Evolutionary conservation across 1,284 basidiomycete genomes (phyloP).

Genomic region (Ustilago hordei): DNA sequence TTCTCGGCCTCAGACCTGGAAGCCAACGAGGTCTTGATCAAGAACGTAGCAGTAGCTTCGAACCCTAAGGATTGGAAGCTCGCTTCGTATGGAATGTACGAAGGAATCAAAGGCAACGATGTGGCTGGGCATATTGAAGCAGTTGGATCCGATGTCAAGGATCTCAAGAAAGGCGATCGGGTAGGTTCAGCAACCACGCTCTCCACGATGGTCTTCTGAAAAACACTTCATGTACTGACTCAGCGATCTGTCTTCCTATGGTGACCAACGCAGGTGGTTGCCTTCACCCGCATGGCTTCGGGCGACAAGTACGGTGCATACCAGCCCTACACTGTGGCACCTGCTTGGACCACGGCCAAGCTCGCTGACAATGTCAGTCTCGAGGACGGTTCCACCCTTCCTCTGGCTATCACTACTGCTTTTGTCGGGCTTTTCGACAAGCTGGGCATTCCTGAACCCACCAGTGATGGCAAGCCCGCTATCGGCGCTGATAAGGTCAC

Average conservation of each 20-base stretch:
- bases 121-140: slow-evolving; percentile 59
- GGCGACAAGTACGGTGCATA: slow-evolving; percentile 66
- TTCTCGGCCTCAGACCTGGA: slow-evolving; percentile 25
- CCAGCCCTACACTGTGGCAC: slow-evolving; percentile 57
- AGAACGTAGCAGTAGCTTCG: slow-evolving; percentile 66
- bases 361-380: slow-evolving; percentile 55
- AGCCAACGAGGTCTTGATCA: slow-evolving; percentile 66
- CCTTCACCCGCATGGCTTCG: slow-evolving; percentile 62
- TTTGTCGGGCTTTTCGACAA: slow-evolving; percentile 66
- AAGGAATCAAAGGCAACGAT: slow-evolving; percentile 65
- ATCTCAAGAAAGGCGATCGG: slow-evolving; percentile 61
- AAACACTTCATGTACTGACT: neutral
- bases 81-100: slow-evolving; percentile 18
- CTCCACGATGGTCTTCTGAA: neutral
- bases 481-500: slow-evolving; percentile 28
- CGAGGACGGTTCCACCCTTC: slow-evolving; percentile 69
- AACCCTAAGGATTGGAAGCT: slow-evolving; percentile 70
- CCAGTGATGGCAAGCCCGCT: slow-evolving; percentile 17
- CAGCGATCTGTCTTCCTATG: neutral
- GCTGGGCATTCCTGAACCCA: slow-evolving; percentile 50
- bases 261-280: slow-evolving; percentile 23
- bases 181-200: slow-evolving; percentile 20
- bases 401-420: slow-evolving; percentile 69
- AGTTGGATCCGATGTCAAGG: slow-evolving; percentile 46
- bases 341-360: slow-evolving; percentile 55